Evolutionary conservation across 2,329 filamentous ascomycete genomes (phyloP).

Genomic region (Teratosphaeria gauchensis): DNA sequence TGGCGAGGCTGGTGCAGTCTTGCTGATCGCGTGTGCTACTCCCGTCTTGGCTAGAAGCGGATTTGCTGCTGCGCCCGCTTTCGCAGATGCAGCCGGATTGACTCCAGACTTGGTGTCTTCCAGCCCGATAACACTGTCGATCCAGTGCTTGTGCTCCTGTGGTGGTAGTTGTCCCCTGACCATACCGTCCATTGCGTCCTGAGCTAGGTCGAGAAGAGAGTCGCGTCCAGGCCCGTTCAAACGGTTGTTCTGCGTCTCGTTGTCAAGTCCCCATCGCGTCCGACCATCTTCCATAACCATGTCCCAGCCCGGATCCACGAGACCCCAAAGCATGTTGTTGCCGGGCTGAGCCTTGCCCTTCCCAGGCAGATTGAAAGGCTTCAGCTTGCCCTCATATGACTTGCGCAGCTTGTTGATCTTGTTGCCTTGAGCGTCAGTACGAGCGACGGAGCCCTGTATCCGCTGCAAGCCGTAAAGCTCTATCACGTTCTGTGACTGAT

Average conservation of each 20-base stretch:
- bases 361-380: constrained; percentile 39
- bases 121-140: constrained; percentile 32
- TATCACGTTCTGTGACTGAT: constrained; percentile 49
- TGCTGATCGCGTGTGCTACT: constrained; percentile 11
- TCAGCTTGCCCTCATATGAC: constrained; percentile 46
- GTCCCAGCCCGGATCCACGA: constrained; percentile 26
- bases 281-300: constrained; percentile 16
- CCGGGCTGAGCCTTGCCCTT: constrained; percentile 38
- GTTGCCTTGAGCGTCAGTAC: constrained; percentile 52
- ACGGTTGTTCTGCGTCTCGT: constrained; percentile 15
- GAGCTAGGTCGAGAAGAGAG: constrained; percentile 27
- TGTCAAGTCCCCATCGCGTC: constrained; percentile 28
- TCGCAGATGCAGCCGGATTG: constrained; percentile 5
- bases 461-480: constrained; percentile 47
- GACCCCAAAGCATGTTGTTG: constrained; percentile 22
- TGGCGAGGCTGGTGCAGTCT: constrained; percentile 28
- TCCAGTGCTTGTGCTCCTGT: constrained; percentile 32
- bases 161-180: constrained; percentile 30
- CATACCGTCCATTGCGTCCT: constrained; percentile 7
- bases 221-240: neutral
- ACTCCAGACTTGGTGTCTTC: constrained; percentile 27
- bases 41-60: constrained; percentile 16
- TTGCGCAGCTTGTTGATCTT: constrained; percentile 55
- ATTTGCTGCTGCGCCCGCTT: constrained; percentile 10
- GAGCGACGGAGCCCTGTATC: constrained; percentile 49